Conservation (phyloP, 2,329 filamentous ascomycete genomes). For the Erysiphe pulchra region DNA sequence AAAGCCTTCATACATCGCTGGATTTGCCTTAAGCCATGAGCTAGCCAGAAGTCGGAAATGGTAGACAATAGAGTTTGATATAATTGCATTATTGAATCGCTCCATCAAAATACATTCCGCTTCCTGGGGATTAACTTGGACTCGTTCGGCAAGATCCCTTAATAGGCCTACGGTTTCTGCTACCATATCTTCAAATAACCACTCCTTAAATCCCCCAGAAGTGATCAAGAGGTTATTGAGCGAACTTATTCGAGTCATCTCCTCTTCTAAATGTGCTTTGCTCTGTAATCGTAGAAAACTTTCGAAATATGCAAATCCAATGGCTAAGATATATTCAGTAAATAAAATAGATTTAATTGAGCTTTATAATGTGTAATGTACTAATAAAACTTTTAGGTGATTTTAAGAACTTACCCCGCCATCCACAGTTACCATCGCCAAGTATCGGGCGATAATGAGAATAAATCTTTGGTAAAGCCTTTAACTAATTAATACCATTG, state of each 20-base stretch:
- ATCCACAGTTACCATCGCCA: slow-evolving; percentile 90
- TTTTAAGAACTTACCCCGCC: slow-evolving; percentile 49
- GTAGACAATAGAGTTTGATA: slow-evolving; percentile 57
- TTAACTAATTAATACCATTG: slow-evolving; percentile 3
- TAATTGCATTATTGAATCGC: slow-evolving; percentile 49
- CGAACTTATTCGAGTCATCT: slow-evolving; percentile 44
- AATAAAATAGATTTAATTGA: too few species aligned
- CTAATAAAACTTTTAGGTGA: slow-evolving; percentile 1
- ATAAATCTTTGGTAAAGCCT: slow-evolving; percentile 65
- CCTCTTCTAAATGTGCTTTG: slow-evolving; percentile 35
- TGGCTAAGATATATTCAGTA: slow-evolving; percentile 27
- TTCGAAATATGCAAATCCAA: slow-evolving; percentile 86
- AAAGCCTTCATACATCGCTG: slow-evolving; percentile 44
- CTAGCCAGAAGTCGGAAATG: slow-evolving; percentile 62
- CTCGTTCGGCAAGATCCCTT: slow-evolving; percentile 30
- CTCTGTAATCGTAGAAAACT: slow-evolving; percentile 45
- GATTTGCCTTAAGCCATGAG: slow-evolving; percentile 57
- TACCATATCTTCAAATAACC: slow-evolving; percentile 61
- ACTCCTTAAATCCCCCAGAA: slow-evolving; percentile 43
- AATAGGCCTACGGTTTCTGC: slow-evolving; percentile 49
- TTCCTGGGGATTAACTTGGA: slow-evolving; percentile 18
- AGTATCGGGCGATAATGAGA: slow-evolving; percentile 68
- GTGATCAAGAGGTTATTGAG: slow-evolving; percentile 45
- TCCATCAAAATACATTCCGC: slow-evolving; percentile 27
- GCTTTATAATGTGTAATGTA: too few species aligned